Conservation (phyloP, 1,139 yeast species). For the Kluyveromyces sp. region DNA sequence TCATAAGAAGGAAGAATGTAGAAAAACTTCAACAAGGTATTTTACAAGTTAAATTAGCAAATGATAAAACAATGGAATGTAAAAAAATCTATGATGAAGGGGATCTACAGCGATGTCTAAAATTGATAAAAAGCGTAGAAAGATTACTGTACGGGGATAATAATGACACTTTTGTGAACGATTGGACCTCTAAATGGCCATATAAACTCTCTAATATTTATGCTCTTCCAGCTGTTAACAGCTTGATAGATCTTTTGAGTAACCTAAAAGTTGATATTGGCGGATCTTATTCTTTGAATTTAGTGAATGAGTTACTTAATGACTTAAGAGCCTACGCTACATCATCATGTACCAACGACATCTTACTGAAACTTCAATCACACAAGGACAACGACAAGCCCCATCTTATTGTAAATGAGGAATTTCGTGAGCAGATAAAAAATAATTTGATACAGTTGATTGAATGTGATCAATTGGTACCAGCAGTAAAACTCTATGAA, state of each 20-base stretch:
- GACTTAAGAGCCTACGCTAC: slow-evolving; percentile 54
- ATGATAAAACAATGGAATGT: slow-evolving; percentile 43
- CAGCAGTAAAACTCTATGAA: slow-evolving; percentile 61
- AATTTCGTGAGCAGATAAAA: slow-evolving; percentile 32
- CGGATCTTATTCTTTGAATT: slow-evolving; percentile 51
- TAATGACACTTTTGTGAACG: slow-evolving; percentile 21
- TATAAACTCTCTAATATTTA: slow-evolving; percentile 46
- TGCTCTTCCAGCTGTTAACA: slow-evolving; percentile 50
- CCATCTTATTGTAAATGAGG: slow-evolving; percentile 15
- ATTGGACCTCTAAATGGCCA: slow-evolving; percentile 41
- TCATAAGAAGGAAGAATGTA: slow-evolving; percentile 52
- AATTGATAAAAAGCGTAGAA: slow-evolving; percentile 50
- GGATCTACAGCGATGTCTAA: slow-evolving; percentile 40
- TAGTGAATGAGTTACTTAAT: slow-evolving; percentile 45
- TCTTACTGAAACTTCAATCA: slow-evolving; percentile 43
- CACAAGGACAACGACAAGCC: slow-evolving; percentile 19
- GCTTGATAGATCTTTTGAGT: slow-evolving; percentile 45
- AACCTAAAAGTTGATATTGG: slow-evolving; percentile 54
- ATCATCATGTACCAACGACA: slow-evolving; percentile 40
- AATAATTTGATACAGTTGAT: slow-evolving; percentile 48
- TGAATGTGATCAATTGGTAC: slow-evolving; percentile 54
- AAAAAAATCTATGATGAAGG: slow-evolving; percentile 43
- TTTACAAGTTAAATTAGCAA: slow-evolving; percentile 50
- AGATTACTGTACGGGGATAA: slow-evolving; percentile 47
- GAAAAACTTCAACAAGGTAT: slow-evolving; percentile 56